Percentiles rank a stretch among this genome's conserved stretches.
These are phyloP conservation scores for Aspergillus pseudoviridinutans DNA, from an alignment of 2,329 filamentous ascomycete genomes.

Conservation along the genomic window DNA sequence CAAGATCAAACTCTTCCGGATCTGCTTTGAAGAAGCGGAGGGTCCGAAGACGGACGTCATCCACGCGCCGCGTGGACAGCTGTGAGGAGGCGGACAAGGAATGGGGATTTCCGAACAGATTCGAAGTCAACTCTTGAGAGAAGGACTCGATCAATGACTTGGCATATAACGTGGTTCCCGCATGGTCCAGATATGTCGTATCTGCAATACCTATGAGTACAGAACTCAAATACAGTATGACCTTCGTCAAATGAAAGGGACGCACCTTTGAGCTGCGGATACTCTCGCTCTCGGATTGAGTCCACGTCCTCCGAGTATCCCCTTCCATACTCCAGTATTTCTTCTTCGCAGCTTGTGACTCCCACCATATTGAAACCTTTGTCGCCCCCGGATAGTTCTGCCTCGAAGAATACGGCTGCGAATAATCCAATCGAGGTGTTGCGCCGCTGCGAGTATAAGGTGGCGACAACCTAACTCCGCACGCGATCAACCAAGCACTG, in stretches of 20 bases:
- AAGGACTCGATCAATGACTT: constrained; percentile 79
- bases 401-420: not conserved
- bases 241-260: not conserved
- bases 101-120: constrained; percentile 87
- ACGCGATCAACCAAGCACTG: not conserved
- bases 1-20: constrained; percentile 75
- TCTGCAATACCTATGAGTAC: constrained; percentile 44
- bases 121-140: constrained; percentile 70
- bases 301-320: constrained; percentile 46
- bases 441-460: not conserved
- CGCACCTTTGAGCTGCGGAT: constrained; percentile 42
- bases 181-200: constrained; percentile 85
- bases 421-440: not conserved
- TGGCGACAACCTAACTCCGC: constrained; percentile 1
- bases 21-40: constrained; percentile 77
- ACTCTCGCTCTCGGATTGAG: constrained; percentile 44
- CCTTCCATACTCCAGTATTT: constrained; percentile 16
- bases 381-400: not conserved
- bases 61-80: constrained; percentile 67
- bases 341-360: constrained; percentile 1
- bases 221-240: not conserved
- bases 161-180: constrained; percentile 79
- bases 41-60: constrained; percentile 67
- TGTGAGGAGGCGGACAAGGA: constrained; percentile 81
- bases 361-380: not conserved